Conservation (phyloP, 108 stramenopile genomes). For the Nannochloropsis granulata region DNA sequence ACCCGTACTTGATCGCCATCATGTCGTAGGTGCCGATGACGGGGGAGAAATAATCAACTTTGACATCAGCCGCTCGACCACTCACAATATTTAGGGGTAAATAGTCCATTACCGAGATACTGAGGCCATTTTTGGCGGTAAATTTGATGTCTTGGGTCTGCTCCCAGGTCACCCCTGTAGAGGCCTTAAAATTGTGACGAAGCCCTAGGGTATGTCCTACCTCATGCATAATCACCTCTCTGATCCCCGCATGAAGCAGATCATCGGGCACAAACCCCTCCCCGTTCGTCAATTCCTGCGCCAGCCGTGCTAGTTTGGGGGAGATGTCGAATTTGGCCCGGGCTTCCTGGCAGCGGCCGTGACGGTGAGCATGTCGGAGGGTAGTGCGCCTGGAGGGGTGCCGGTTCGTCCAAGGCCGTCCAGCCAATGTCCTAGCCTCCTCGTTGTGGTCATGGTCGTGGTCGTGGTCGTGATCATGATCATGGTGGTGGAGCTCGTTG, state of each 20-base stretch:
- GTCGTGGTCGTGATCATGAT: neutral
- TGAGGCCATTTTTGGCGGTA: neutral
- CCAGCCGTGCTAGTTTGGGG: neutral
- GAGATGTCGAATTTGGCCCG: neutral
- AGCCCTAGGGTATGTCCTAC: conserved; percentile 32
- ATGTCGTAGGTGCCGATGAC: conserved; percentile 17
- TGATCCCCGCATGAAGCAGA: conserved; percentile 8
- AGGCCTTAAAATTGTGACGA: conserved; percentile 25
- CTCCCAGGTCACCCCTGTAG: neutral
- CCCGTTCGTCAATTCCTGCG: neutral
- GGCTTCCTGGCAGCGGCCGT: neutral
- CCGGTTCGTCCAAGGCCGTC: neutral
- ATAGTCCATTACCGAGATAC: conserved; percentile 31
- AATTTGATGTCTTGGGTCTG: conserved; percentile 9
- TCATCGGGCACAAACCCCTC: neutral
- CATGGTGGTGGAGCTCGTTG: conserved; percentile 5
- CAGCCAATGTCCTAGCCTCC: neutral
- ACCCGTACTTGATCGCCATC: conserved; percentile 26
- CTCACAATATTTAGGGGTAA: conserved; percentile 22
- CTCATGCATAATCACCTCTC: conserved; percentile 27
- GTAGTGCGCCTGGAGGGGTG: neutral
- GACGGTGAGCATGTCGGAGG: neutral
- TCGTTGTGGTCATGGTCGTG: neutral
- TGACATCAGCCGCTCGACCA: neutral
- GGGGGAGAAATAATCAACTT: conserved; percentile 7